Evolutionary conservation across 2,329 filamentous ascomycete species (phyloP), one percentile per base, ranked within the genome.

Genomic region (Neocatenulostroma microsporum): DNA sequence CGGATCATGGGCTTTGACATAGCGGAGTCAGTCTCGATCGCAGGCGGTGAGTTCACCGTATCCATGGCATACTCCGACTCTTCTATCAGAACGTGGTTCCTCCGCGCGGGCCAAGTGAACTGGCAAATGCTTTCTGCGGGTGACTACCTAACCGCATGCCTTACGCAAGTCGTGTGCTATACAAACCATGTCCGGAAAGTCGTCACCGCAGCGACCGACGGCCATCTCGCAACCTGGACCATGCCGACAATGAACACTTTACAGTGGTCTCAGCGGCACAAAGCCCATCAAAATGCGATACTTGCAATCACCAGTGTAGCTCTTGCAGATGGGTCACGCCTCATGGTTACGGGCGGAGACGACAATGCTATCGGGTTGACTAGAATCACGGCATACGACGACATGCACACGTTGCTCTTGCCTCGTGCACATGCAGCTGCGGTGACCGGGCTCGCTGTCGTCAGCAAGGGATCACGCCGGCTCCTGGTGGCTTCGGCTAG

Each of bases 21-120:
- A 24, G 34, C 30, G 8, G 2, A 13, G 29, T 29, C 15, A 33
- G 32, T 31, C 36, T 32, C 2, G 26, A 37, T 2, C n/a, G n/a
- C n/a, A n/a, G 41, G 41, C 2, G 47, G 25, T 13, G 49, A 40
- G 4, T 78, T 82, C 49, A 53, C 76, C 3, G 68, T 95, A 37
- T 77, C 76, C 0, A 72, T 94, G 63, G 80, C 74, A 0, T 80
- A 91, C 50, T 95, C 89, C 0, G 89, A 95, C 61, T 95, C 89
- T 1, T 78, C 73, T 2, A 58, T 94, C 27, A 81, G 79, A 58
- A 68, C 72, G 52, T 57, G 55, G 53, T 21, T 26, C 11, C 55
- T 54, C 28, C 10, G 27, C 9, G 12, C 17, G 9, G 11, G 9
- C 3, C 9, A 30, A 13, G 23, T 24, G 5, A 25, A 41, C 11